These are phyloP conservation scores for Boletus fagicola DNA, from an alignment of 768 basidiomycete species.

Conservation along the genomic window DNA sequence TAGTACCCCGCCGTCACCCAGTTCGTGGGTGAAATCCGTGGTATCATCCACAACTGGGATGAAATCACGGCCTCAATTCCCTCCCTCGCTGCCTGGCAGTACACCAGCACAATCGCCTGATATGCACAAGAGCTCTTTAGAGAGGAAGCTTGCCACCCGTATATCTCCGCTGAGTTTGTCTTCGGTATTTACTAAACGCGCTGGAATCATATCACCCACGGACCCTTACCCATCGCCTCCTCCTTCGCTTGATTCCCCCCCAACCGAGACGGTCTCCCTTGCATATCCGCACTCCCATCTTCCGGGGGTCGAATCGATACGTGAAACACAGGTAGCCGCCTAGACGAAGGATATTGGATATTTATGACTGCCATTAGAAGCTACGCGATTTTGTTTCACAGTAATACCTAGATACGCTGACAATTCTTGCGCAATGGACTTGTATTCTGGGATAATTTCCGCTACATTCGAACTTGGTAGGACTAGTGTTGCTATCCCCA, in stretches of 20 bases:
- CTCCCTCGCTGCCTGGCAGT: slow-evolving; percentile 4
- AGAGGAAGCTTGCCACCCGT: slow-evolving; percentile 17
- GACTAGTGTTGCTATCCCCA: no score
- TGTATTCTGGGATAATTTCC: neutral
- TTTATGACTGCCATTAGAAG: slow-evolving; percentile 21
- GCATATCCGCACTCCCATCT: slow-evolving; percentile 7
- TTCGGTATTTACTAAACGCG: slow-evolving; percentile 25
- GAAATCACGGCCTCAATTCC: slow-evolving; percentile 19
- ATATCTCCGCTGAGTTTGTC: slow-evolving; percentile 20
- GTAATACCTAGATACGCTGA: neutral
- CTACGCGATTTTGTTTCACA: neutral
- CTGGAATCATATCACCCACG: slow-evolving; percentile 28
- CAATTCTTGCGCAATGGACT: neutral
- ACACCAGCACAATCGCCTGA: slow-evolving; percentile 3
- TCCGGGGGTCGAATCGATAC: slow-evolving; percentile 3
- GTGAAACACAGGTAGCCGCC: slow-evolving; percentile 15
- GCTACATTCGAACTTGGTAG: neutral
- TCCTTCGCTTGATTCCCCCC: slow-evolving; percentile 30
- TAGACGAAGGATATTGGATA: slow-evolving; percentile 22
- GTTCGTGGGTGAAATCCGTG: neutral
- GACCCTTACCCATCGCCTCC: slow-evolving; percentile 53
- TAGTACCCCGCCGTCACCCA: slow-evolving; percentile 31
- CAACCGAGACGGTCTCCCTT: slow-evolving; percentile 14
- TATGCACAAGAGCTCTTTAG: slow-evolving; percentile 8
- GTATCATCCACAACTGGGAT: slow-evolving; percentile 27